Evolutionary conservation across 2,329 filamentous ascomycete species (phyloP).

Genomic region (Dactylellina sp.): DNA sequence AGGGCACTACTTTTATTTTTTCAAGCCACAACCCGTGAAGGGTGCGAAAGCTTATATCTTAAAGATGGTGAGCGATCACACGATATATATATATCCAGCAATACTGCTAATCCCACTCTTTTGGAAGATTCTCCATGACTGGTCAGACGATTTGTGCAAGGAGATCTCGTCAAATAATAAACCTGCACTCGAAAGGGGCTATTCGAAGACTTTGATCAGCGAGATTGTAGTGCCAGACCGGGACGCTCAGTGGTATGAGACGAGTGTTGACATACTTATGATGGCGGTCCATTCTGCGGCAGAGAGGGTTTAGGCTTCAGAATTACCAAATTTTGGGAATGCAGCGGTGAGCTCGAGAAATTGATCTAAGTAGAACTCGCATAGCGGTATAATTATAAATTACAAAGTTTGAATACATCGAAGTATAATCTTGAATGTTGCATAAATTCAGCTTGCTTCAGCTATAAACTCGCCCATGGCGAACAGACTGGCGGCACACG

Average conservation of each 20-base stretch:
- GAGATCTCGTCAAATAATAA: constrained; percentile 62
- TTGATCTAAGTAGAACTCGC: constrained; percentile 20
- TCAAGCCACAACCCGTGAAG: constrained; percentile 62
- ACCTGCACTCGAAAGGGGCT: constrained; percentile 62
- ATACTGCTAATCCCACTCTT: too few species aligned
- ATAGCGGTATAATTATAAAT: background rate
- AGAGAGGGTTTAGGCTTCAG: constrained; percentile 63
- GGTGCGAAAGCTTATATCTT: constrained; percentile 32
- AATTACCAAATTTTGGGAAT: constrained; percentile 62
- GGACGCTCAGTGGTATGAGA: constrained; percentile 61
- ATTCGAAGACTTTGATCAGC: constrained; percentile 65
- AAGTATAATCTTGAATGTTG: too few species aligned
- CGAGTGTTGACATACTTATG: constrained; percentile 65
- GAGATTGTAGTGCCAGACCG: constrained; percentile 64
- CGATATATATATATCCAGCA: background rate
- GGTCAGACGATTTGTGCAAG: constrained; percentile 62
- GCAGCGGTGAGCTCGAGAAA: constrained; percentile 15
- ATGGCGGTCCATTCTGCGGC: constrained; percentile 63
- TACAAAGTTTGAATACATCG: too few species aligned
- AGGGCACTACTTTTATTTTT: constrained; percentile 61
- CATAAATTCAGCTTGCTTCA: too few species aligned
- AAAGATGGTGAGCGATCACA: constrained; percentile 8
- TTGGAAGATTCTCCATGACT: constrained; percentile 64
- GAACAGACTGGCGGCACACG: too few species aligned
- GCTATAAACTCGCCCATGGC: too few species aligned